These are phyloP conservation scores for Quercus gilva DNA, from an alignment of 306 rosid species.

Conservation along the genomic window DNA sequence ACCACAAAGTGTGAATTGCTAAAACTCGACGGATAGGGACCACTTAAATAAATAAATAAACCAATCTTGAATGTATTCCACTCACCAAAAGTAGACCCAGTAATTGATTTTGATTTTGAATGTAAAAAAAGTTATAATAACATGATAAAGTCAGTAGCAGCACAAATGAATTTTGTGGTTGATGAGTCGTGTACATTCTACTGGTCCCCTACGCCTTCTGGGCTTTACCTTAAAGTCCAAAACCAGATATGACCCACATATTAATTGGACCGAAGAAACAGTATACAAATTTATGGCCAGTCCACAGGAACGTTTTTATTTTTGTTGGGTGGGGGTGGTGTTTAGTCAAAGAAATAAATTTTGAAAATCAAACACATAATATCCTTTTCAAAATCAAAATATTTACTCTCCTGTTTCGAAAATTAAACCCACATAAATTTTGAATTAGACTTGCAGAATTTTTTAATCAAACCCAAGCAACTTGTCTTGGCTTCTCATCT, in stretches of 20 bases:
- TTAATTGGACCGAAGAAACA: neutral
- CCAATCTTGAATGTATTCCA: neutral
- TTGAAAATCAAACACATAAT: no score
- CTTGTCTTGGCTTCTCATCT: no score
- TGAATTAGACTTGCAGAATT: no score
- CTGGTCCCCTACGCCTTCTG: neutral
- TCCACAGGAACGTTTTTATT: neutral
- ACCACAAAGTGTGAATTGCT: neutral
- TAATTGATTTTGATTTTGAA: neutral
- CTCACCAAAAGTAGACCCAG: neutral
- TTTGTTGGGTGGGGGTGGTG: no score
- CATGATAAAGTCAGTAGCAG: neutral
- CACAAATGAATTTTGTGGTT: neutral
- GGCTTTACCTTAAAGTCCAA: neutral
- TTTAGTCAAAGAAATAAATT: no score
- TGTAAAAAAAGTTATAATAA: neutral
- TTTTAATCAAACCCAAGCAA: no score
- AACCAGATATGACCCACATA: neutral
- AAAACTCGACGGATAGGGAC: neutral
- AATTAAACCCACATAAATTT: no score
- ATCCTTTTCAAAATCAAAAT: no score
- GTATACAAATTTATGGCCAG: neutral
- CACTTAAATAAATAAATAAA: neutral
- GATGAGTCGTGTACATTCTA: neutral
- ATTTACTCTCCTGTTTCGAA: no score